phyloP scores from a whole-genome alignment of 2,329 filamentous ascomycete genomes.

The Diaporthe citriasiana region DNA sequence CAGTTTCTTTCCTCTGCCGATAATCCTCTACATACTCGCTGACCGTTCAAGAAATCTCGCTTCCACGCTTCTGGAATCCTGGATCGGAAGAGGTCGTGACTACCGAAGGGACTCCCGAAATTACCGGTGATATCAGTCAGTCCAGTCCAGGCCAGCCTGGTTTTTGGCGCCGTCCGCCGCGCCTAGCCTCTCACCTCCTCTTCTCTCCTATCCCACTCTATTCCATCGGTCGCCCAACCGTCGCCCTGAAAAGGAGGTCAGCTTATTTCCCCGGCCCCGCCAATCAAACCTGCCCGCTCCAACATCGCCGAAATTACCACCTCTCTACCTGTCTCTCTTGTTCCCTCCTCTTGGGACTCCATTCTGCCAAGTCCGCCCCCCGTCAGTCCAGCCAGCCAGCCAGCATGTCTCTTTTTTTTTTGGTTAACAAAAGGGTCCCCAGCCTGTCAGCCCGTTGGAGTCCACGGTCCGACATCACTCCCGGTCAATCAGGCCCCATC shows the following conservation, averaged over 20 bases:
- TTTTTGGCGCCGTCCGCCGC: slow-evolving; percentile 3
- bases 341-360: not conserved
- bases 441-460: slow-evolving; percentile 20
- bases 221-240: not conserved
- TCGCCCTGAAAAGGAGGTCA: slow-evolving; percentile 33
- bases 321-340: not conserved
- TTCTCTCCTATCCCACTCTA: not conserved
- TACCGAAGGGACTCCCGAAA: slow-evolving; percentile 30
- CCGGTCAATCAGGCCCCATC: slow-evolving; percentile 23
- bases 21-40: not conserved
- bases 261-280: slow-evolving; percentile 38
- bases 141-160: not conserved
- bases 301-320: slow-evolving; percentile 35
- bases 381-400: not conserved
- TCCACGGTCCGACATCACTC: slow-evolving; percentile 28
- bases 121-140: slow-evolving; percentile 28
- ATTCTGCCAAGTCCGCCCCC: not conserved
- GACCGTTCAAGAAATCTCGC: slow-evolving; percentile 23
- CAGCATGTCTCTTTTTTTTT: not conserved
- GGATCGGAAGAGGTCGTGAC: slow-evolving; percentile 10
- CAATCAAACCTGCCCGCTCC: slow-evolving; percentile 25
- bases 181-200: not conserved
- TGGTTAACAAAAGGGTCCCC: slow-evolving; percentile 6
- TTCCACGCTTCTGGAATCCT: slow-evolving; percentile 24
- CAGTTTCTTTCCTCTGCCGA: slow-evolving; percentile 4